Base-by-base conservation (phyloP, 768 basidiomycete genomes). In the Neoboletus magnificus region DNA sequence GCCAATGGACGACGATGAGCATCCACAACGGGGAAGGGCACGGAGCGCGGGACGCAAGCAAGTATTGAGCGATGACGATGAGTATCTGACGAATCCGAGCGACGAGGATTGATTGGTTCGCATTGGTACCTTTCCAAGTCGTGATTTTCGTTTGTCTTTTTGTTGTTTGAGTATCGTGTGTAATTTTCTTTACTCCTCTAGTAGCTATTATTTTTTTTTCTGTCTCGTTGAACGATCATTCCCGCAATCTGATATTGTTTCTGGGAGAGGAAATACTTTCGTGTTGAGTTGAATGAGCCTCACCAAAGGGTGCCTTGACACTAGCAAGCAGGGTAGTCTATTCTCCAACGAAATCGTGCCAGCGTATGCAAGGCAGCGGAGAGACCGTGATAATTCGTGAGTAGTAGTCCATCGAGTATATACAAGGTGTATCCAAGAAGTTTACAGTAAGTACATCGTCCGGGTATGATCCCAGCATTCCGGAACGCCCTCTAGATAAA, bases 1-100 rank as follows among this genome's bases (percentile, higher is more conserved):
- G 7, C 87, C 87, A 2, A 87, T 91, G 86, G 89, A 90, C 44
- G 89, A 91, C 57, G 89, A 91, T 56, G 86, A 87, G 44, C 81
- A 84, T 42, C 82, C 81, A 29, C 77, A 77, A 10, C 78, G 82
- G 11, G 79, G 78, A 5, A 72, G 82, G 16, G 80, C 85, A 36
- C 73, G 81, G 54, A 86, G 84, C 66, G 74, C 77, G 20, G 83
- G 81, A 30, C 78, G 88, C 58, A 89, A 84, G 67, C 86, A 87
- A 71, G 80, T 91, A 48, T 74, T 90, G 71, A 90, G 88, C 60
- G 89, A 91, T 59, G 67, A 69, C 45, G 79, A 81, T 23, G 79
- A 81, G 67, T 85, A 85, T 66, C 73, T 89, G 66, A 88, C 88
- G 53, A 68, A 66, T 22, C 85, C 84, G 27, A 88, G 85, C 59